Evolutionary conservation across 148 eudicot genomes (phyloP).

Genomic region (Camellia sinensis): DNA sequence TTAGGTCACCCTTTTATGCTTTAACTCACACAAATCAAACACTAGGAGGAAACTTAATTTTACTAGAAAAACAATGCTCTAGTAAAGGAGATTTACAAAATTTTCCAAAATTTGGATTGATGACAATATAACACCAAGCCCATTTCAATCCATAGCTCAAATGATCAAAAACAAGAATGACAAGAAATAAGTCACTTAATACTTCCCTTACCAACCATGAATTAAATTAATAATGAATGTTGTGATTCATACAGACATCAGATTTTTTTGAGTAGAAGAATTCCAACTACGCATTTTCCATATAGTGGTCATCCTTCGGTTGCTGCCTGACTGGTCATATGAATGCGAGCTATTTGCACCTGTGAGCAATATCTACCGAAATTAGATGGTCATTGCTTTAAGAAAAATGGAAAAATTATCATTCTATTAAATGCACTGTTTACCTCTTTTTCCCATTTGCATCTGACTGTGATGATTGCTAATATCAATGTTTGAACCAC

Average conservation of each 20-base stretch:
- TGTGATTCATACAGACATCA: neutral
- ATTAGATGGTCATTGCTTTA: neutral
- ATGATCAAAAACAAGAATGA: neutral
- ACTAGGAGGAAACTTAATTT: too few species aligned
- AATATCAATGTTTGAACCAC: conserved; percentile 29
- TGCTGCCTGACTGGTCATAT: neutral
- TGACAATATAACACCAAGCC: neutral
- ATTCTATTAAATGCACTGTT: neutral
- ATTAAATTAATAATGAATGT: neutral
- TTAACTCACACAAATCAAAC: too few species aligned
- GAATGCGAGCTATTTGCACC: conserved; percentile 12
- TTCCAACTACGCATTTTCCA: neutral
- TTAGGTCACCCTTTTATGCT: too few species aligned
- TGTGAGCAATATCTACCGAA: neutral
- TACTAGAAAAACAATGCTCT: neutral
- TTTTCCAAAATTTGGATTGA: neutral
- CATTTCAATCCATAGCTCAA: neutral
- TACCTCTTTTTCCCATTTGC: conserved; percentile 32
- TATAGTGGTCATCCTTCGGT: neutral
- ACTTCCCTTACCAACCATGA: neutral
- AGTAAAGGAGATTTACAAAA: neutral
- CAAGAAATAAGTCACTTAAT: neutral
- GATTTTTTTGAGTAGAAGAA: neutral
- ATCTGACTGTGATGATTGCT: conserved; percentile 7
- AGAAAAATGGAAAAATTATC: neutral